phyloP scores from a whole-genome alignment of 768 basidiomycete species.

The Grammothele lineata region DNA sequence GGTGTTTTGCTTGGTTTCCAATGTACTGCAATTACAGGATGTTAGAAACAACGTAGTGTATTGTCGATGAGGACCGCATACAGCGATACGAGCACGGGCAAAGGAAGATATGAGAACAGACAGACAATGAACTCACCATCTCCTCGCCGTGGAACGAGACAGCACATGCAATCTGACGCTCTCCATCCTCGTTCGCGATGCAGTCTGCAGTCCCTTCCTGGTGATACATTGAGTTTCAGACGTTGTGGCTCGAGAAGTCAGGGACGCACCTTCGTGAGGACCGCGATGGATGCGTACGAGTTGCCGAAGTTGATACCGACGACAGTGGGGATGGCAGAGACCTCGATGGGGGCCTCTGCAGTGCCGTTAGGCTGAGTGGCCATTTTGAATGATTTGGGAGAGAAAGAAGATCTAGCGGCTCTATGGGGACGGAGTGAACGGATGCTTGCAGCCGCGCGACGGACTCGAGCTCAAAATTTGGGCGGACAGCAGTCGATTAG shows the following conservation, averaged over 20 bases:
- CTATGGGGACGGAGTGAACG: not conserved
- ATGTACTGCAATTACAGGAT: conserved; percentile 82
- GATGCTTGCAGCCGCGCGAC: too few species aligned
- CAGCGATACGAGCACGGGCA: too few species aligned
- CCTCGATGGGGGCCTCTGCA: conserved; percentile 38
- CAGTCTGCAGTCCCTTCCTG: conserved; percentile 91
- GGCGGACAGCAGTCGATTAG: too few species aligned
- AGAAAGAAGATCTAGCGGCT: conserved; percentile 10
- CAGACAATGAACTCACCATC: conserved; percentile 62
- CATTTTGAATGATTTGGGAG: conserved; percentile 26
- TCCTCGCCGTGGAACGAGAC: conserved; percentile 90
- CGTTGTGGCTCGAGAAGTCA: not conserved
- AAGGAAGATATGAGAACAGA: too few species aligned
- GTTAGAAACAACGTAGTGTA: not conserved
- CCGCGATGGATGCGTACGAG: conserved; percentile 91
- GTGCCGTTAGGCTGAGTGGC: conserved; percentile 48
- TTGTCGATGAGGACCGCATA: too few species aligned
- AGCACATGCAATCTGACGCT: conserved; percentile 95
- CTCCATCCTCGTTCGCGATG: conserved; percentile 98
- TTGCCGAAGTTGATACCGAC: conserved; percentile 97
- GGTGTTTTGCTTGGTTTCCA: conserved; percentile 90
- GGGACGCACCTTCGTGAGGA: conserved; percentile 79
- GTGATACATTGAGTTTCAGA: not conserved
- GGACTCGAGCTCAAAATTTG: too few species aligned
- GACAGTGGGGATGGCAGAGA: conserved; percentile 45